Percentiles rank a stretch among this genome's conserved stretches.
Evolutionary conservation across 1,284 basidiomycete species (phyloP).

Genomic region (Moniliella sp.): DNA sequence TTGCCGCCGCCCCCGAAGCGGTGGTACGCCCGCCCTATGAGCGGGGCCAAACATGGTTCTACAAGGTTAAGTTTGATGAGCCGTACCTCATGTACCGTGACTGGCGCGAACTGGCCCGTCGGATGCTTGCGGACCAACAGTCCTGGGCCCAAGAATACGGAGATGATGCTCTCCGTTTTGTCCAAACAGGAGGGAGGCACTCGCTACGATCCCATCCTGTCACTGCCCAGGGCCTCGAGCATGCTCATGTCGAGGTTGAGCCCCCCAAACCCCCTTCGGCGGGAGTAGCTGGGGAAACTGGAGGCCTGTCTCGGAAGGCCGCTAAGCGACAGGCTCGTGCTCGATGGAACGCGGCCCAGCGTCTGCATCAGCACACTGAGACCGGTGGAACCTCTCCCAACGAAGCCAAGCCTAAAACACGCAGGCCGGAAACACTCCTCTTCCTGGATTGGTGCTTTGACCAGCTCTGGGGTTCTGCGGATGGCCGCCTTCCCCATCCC

Average conservation of each 20-base stretch:
- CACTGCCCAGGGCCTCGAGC: no score
- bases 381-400: slow-evolving; percentile 1
- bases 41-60: slow-evolving; percentile 71
- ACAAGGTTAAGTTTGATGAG: slow-evolving; percentile 97
- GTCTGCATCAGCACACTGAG: no score
- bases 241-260: neutral
- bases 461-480: slow-evolving; percentile 24
- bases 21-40: no score
- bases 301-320: neutral
- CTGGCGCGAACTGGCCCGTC: slow-evolving; percentile 81
- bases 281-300: neutral
- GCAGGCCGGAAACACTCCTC: slow-evolving; percentile 20
- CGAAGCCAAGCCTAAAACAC: slow-evolving; percentile 5
- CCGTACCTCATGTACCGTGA: slow-evolving; percentile 96
- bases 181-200: no score
- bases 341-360: no score
- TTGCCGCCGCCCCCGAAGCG: slow-evolving; percentile 5
- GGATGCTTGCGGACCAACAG: slow-evolving; percentile 17
- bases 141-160: slow-evolving; percentile 7
- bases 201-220: no score
- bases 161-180: slow-evolving; percentile 2
- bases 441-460: slow-evolving; percentile 27
- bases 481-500: slow-evolving; percentile 48
- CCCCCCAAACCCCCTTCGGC: neutral
- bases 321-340: neutral